Evolutionary conservation across 257 asterid species (phyloP).

Genomic region (Solanum gandarillasii): DNA sequence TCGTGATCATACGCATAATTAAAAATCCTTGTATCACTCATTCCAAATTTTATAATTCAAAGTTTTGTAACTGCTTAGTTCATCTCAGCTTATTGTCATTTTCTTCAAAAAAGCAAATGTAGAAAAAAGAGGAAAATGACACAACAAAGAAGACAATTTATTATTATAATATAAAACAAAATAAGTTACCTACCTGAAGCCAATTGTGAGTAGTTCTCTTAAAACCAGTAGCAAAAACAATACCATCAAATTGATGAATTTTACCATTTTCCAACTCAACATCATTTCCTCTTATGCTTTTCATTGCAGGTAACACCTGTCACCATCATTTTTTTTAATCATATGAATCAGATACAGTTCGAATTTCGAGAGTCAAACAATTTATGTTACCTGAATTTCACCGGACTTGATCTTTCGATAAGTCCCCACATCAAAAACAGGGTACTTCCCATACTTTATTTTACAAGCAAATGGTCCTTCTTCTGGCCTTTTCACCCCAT

Average conservation of each 20-base stretch:
- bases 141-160: background rate
- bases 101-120: background rate
- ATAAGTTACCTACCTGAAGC: constrained; percentile 43
- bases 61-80: background rate
- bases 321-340: background rate
- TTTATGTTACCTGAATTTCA: constrained; percentile 39
- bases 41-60: background rate
- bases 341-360: no score
- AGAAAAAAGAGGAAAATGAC: background rate
- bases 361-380: background rate
- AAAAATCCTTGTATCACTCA: background rate
- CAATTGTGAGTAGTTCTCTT: constrained; percentile 54
- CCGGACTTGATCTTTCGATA: constrained; percentile 32
- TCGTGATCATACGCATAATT: background rate
- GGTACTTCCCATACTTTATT: constrained; percentile 20
- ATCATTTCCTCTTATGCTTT: constrained; percentile 18
- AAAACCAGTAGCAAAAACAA: constrained; percentile 73
- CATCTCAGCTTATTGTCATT: background rate
- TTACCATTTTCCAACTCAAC: constrained; percentile 44
- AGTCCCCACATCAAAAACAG: constrained; percentile 63
- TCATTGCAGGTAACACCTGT: constrained; percentile 51
- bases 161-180: background rate
- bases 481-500: no score
- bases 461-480: no score
- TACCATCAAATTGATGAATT: constrained; percentile 32